Conservation (phyloP, 305 asterid genomes). For the Fraxinus sp. region DNA sequence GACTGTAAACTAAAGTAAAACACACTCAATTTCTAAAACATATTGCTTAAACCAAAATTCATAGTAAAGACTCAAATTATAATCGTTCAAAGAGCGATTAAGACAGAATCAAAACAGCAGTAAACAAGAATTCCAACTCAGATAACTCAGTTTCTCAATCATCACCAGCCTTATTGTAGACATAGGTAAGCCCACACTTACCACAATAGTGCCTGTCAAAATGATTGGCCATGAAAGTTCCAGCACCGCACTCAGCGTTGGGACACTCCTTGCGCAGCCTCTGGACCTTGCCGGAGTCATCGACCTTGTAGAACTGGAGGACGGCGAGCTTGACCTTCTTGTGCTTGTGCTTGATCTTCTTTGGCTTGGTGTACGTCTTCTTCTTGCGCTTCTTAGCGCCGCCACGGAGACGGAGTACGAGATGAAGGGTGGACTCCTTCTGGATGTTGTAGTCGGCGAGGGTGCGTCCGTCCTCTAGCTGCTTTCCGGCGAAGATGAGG, state of each 20-base stretch:
- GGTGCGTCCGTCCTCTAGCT: constrained; percentile 53
- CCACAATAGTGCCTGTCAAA: constrained; percentile 63
- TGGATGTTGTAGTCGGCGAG: constrained; percentile 51
- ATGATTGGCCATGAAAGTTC: constrained; percentile 56
- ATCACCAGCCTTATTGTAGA: constrained; percentile 56
- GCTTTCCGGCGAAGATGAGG: constrained; percentile 43
- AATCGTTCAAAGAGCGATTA: constrained; percentile 21
- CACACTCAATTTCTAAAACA: constrained; percentile 6
- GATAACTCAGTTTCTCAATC: constrained; percentile 24
- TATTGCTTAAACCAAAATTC: constrained; percentile 24
- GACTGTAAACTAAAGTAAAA: constrained; percentile 17
- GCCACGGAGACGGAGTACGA: constrained; percentile 53
- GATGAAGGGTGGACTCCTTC: constrained; percentile 50
- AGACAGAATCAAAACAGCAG: background rate
- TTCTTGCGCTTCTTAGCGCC: constrained; percentile 63
- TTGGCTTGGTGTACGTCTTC: constrained; percentile 51
- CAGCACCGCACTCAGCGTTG: constrained; percentile 51
- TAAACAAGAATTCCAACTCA: background rate
- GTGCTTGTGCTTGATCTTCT: background rate
- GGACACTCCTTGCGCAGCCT: constrained; percentile 62
- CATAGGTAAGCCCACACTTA: constrained; percentile 61
- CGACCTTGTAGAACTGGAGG: constrained; percentile 10
- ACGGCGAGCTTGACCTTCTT: background rate
- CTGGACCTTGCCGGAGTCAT: constrained; percentile 53
- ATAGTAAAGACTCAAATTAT: constrained; percentile 16